These are phyloP conservation scores for Lachancea sp. DNA, from an alignment of 805 yeast genomes.

Conservation along the genomic window DNA sequence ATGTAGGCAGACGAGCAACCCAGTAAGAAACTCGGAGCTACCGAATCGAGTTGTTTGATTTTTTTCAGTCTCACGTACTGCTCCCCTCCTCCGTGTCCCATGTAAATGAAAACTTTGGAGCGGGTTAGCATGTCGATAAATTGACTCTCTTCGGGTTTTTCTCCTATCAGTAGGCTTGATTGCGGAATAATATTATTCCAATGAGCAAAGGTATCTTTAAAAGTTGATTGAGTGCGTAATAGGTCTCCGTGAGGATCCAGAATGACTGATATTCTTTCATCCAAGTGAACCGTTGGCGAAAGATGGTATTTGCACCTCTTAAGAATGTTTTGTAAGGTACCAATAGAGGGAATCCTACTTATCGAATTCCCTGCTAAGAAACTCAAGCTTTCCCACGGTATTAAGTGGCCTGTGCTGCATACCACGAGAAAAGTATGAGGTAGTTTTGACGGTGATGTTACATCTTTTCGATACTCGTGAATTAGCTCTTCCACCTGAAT, in stretches of 20 bases:
- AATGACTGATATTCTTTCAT: constrained; percentile 47
- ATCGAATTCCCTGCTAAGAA: constrained; percentile 49
- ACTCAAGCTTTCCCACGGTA: constrained; percentile 89
- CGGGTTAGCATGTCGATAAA: constrained; percentile 39
- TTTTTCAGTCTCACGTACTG: constrained; percentile 58
- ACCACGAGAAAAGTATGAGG: constrained; percentile 66
- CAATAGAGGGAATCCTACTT: constrained; percentile 69
- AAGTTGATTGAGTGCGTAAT: constrained; percentile 52
- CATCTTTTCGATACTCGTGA: constrained; percentile 24
- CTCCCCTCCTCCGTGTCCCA: constrained; percentile 98
- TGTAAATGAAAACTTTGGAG: constrained; percentile 56
- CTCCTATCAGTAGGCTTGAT: constrained; percentile 53
- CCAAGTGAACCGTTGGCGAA: constrained; percentile 19
- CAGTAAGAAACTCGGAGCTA: constrained; percentile 61
- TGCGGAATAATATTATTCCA: constrained; percentile 23
- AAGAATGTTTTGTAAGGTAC: constrained; percentile 38
- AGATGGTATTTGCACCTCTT: constrained; percentile 12
- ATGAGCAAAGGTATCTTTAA: constrained; percentile 39
- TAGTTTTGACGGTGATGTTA: not conserved
- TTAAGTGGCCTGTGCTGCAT: constrained; percentile 52
- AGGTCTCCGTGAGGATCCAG: constrained; percentile 83
- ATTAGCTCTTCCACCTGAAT: constrained; percentile 46
- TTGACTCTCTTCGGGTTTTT: constrained; percentile 51
- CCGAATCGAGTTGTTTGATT: constrained; percentile 37
- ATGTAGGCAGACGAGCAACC: constrained; percentile 89